These are phyloP conservation scores for Monascus purpureus DNA, from an alignment of 495 filamentous ascomycete genomes.

Conservation along the genomic window DNA sequence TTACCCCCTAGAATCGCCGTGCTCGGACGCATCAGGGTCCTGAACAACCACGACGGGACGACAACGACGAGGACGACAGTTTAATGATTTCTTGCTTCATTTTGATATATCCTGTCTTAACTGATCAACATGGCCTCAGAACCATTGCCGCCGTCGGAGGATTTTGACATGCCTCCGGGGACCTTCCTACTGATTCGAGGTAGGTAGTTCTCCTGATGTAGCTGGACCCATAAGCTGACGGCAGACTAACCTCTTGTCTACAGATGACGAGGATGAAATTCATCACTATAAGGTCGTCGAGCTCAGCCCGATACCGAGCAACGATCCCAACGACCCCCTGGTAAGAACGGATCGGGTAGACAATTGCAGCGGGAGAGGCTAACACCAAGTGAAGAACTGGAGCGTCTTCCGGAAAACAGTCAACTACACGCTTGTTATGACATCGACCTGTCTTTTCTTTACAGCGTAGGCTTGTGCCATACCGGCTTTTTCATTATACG, in stretches of 20 bases:
- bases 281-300: constrained; percentile 9
- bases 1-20: too few species aligned
- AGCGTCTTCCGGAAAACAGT: constrained; percentile 14
- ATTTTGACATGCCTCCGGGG: constrained; percentile 11
- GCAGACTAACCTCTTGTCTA: too few species aligned
- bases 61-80: too few species aligned
- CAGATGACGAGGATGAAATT: constrained; percentile 7
- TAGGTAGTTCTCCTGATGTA: constrained; percentile 2
- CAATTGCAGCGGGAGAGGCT: too few species aligned
- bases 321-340: constrained; percentile 22
- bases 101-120: too few species aligned
- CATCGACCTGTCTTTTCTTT: constrained; percentile 18
- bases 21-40: too few species aligned
- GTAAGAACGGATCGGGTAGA: too few species aligned
- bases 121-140: not conserved
- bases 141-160: constrained; percentile 1
- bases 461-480: constrained; percentile 20
- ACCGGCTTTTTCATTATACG: too few species aligned
- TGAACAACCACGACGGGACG: too few species aligned
- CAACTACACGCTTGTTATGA: constrained; percentile 19
- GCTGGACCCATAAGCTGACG: not conserved
- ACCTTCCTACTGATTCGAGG: constrained; percentile 21
- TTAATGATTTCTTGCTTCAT: too few species aligned
- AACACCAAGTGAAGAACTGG: constrained; percentile 16
- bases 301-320: constrained; percentile 17